A percentile compares a stretch with the other conserved stretches of the same genome.
phyloP scores from a whole-genome alignment of 208 protist species.

The Herpetomonas samuelpessoai region DNA sequence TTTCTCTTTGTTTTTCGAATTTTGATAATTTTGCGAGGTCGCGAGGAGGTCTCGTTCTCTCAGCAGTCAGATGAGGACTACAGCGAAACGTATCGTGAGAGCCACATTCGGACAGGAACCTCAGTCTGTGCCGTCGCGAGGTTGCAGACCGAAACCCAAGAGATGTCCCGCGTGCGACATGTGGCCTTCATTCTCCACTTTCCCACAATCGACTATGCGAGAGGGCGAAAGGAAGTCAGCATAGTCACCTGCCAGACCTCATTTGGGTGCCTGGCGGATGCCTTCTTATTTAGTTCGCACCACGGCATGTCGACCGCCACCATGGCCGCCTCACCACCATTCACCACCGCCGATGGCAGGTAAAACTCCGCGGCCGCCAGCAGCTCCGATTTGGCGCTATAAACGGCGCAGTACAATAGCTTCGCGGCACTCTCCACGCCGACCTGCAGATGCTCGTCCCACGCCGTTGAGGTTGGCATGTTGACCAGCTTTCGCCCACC shows the following conservation, averaged over 20 bases:
- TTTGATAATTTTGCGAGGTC: too few species aligned
- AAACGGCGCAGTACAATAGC: conserved; percentile 54
- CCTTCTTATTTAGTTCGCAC: conserved; percentile 40
- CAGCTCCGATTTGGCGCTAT: conserved; percentile 36
- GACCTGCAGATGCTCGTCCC: conserved; percentile 68
- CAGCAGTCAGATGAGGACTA: too few species aligned
- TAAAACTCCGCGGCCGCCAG: conserved; percentile 39
- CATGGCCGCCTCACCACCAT: conserved; percentile 25
- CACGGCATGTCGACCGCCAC: conserved; percentile 27
- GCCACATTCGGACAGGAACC: too few species aligned
- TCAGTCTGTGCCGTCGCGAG: too few species aligned
- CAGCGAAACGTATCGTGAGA: too few species aligned
- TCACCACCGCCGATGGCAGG: conserved; percentile 21
- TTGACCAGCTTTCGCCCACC: conserved; percentile 28
- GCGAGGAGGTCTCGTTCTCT: too few species aligned
- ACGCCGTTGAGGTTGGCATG: conserved; percentile 33
- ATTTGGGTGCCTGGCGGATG: conserved; percentile 1
- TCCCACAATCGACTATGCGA: conserved; percentile 16
- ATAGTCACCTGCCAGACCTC: conserved; percentile 36
- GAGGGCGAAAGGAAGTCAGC: conserved; percentile 30
- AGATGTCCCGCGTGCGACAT: too few species aligned
- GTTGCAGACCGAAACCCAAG: too few species aligned
- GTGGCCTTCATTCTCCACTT: too few species aligned
- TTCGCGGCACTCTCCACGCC: conserved; percentile 32
- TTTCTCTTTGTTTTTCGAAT: too few species aligned